Conservation (phyloP, 495 filamentous ascomycete genomes). For the Penicillium silybi region DNA sequence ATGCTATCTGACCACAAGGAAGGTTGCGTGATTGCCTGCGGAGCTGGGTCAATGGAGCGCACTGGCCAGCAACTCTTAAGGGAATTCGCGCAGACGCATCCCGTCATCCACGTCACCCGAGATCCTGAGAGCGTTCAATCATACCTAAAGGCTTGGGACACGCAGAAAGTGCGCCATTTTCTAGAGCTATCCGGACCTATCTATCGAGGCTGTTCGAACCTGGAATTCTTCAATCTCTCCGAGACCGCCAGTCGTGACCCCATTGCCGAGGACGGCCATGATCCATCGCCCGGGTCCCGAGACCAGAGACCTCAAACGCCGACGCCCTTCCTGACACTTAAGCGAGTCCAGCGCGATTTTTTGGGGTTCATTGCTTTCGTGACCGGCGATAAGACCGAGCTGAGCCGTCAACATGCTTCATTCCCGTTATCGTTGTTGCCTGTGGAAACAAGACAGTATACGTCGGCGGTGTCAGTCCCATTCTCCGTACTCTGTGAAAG, state of each 20-base stretch:
- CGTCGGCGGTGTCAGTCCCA: conserved; percentile 57
- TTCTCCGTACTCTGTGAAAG: conserved; percentile 57
- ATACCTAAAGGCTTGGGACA: conserved; percentile 56
- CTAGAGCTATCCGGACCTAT: conserved; percentile 50
- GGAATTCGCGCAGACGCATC: conserved; percentile 52
- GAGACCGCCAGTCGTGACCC: conserved; percentile 20
- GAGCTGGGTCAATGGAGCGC: conserved; percentile 51
- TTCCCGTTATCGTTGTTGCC: conserved; percentile 66
- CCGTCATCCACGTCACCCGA: conserved; percentile 69
- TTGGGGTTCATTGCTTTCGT: conserved; percentile 63
- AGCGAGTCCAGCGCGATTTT: conserved; percentile 67
- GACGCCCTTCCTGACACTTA: conserved; percentile 60
- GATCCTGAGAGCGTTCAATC: conserved; percentile 60
- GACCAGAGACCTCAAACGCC: conserved; percentile 37
- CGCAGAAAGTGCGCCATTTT: conserved; percentile 50
- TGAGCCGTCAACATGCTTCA: conserved; percentile 57
- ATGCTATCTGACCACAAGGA: conserved; percentile 58
- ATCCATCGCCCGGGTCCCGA: conserved; percentile 27
- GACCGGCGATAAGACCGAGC: conserved; percentile 47
- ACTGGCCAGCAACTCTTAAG: conserved; percentile 39
- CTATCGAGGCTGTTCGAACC: conserved; percentile 63
- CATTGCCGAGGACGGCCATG: conserved; percentile 26
- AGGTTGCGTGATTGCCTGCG: conserved; percentile 70
- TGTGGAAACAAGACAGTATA: conserved; percentile 57
- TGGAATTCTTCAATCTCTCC: conserved; percentile 73